Evolutionary conservation across 1,139 yeast species (phyloP), one percentile per base, ranked within the genome.

Genomic region (Geotrichum bryndzae): DNA sequence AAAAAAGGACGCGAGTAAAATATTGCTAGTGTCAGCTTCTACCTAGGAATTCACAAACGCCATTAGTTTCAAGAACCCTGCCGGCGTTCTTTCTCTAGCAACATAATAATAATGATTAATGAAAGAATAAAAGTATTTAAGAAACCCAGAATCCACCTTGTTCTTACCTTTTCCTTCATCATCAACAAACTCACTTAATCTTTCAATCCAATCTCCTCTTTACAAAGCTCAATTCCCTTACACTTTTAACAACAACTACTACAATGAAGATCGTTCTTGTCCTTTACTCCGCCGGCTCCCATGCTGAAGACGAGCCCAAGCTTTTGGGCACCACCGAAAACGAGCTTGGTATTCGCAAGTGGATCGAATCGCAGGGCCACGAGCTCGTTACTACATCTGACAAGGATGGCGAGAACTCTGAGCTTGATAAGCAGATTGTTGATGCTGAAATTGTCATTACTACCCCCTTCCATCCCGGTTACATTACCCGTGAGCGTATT

Each of bases 401-500:
- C 73, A 88, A 88, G 73, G 96, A 88, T 62, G 88, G 88, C n/a
- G 80, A 78, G 58, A 67, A 75, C 68, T 81, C 88, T 0, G 80
- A 73, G 51, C 82, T 88, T 59, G 95, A 88, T 73, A 78, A 81
- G 70, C 81, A 87, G 66, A 81, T 88, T 70, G 82, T 79, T 57
- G 90, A 85, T 64, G 88, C 92, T 5, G 95, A 88, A 68, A 78
- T 88, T 61, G 82, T 88, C 70, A 88, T 88, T 75, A 85, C 94
- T 59, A 87, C 94, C 29, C 96, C 96, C 3, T 88, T 88, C 80
- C 90, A 82, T 77, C 96, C 96, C 8, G 95, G 87, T 45, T 88
- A 88, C 75, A 79, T 88, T 71, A 84, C 87, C 60, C 78, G 79
- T 64, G 86, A 84, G 69, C 80, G 95, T 69, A 80, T 88, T 66